Evolutionary conservation across 495 filamentous ascomycete genomes (phyloP), one percentile per base, ranked within the genome.

Genomic region (Aspergillus ellipticus): DNA sequence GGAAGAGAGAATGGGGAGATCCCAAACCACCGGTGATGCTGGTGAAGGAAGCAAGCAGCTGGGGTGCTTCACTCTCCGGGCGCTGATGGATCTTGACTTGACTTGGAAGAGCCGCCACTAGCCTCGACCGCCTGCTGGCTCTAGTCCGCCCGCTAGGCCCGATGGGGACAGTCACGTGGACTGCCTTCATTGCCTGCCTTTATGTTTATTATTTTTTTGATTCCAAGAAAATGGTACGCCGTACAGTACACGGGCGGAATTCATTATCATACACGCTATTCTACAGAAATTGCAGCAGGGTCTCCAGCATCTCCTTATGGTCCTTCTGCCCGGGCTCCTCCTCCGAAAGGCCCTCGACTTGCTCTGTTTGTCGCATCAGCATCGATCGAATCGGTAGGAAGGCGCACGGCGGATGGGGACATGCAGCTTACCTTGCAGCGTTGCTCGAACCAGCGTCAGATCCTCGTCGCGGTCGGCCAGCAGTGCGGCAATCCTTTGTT

Each of bases 391-490:
- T 20, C n/a, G 2, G 42, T 24, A 15, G 42, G 15, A 16, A 29
- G 21, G 35, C 2, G 16, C n/a, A 42, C 46, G 16, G 13, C 35
- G 33, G n/a, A 15, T 15, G n/a, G 35, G 35, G 35, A n/a, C 4
- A n/a, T 33, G 15, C 46, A 62, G 45, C 73, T 55, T 71, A 85
- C 85, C 85, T 77, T 84, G 72, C 37, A 98, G 70, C n/a, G 90
- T 93, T 16, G 53, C 67, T 56, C 69, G 82, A 26, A 97, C 68
- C 21, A 84, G 74, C 5, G 59, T 74, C 47, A 96, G 62, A 6
- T 70, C 67, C 63, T 90, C 86, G 56, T 89, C 88, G 5, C 83
- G 76, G 52, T 89, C 87, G 24, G 80, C 84, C 28, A 96, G 71
- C 22, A 86, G 65, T 17, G 72, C 72, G 21, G 77, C 58, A 17